Evolutionary conservation across 441 rosid genomes (phyloP), one percentile per base, ranked within the genome.

Genomic region (Erodium trifolium): DNA sequence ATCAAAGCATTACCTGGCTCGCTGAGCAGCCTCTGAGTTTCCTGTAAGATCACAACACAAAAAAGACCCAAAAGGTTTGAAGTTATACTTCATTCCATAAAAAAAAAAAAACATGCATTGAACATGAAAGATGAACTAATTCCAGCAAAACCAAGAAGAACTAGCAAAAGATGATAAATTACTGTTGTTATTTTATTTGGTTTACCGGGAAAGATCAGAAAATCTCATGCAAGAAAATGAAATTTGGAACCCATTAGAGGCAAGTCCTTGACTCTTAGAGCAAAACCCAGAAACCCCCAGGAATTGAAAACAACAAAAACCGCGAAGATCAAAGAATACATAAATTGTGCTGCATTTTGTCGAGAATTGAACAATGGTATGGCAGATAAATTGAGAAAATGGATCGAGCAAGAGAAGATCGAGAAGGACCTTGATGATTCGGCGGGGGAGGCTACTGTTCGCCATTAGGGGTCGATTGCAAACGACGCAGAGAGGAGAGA

Each of bases 1-100:
- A 41, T 12, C 41, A 71, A 67, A 70, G 67, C 41, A 31, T 75
- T 49, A 91, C 99, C 99, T 43, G 99, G 99, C 74, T 93, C 99
- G 68, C 99, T 93, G 67, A 93, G 96, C 5, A 93, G 95, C 72
- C 99, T 96, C 73, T 91, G 97, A 66, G 99, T 93, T 86, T 93
- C 99, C 99, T 93, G 81, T 23, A 23, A 23, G 27, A 43, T 2
- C n/a, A 45, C 9, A 14, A 0, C 9, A 53, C 1, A 53, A 14
- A 53, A 31, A 31, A 31, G 34, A 31, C 60, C 60, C 18, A 6
- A 53, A 53, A 16, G 60, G 6, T 2, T n/a, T 53, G 0, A 14
- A 16, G 14, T 53, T 53, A 7, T 11, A 16, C 60, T 53, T 51
- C 59, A 51, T 13, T 51, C 7, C 6, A 1, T 16, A 51, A 2